Conservation (phyloP, 169 alveolate genomes). For the Plasmodium ovale region DNA sequence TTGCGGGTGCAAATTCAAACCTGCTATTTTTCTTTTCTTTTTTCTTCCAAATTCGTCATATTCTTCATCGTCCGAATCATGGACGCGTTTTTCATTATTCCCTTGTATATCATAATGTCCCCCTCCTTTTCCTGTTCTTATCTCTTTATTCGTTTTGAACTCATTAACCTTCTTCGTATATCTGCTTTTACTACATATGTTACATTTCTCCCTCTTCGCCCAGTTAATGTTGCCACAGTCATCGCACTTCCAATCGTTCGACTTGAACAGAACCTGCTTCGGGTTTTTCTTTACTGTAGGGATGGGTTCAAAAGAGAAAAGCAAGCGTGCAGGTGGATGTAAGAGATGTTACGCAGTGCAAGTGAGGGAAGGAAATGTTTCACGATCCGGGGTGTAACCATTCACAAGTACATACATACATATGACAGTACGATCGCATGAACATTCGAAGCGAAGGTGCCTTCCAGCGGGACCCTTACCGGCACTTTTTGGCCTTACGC, state of each 20-base stretch:
- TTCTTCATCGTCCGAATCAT: constrained; percentile 87
- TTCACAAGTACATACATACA: background rate
- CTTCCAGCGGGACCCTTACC: background rate
- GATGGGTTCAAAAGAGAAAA: background rate
- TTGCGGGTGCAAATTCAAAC: background rate
- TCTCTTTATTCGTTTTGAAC: constrained; percentile 59
- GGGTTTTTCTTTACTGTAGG: constrained; percentile 16
- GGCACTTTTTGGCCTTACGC: constrained; percentile 79
- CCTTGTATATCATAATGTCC: constrained; percentile 88
- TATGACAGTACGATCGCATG: background rate
- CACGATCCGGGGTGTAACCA: too few species aligned
- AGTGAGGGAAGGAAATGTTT: too few species aligned
- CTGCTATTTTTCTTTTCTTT: constrained; percentile 77
- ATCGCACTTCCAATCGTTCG: constrained; percentile 89
- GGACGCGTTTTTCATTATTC: constrained; percentile 81
- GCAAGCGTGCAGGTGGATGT: background rate
- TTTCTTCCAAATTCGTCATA: constrained; percentile 87
- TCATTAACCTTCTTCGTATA: constrained; percentile 29
- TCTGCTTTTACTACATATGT: constrained; percentile 83
- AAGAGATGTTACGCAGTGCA: too few species aligned
- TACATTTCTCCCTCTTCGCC: constrained; percentile 88
- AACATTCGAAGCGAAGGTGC: too few species aligned
- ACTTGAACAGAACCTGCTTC: constrained; percentile 67
- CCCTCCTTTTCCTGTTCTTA: constrained; percentile 88
- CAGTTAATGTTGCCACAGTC: constrained; percentile 90